Evolutionary conservation across 139 green algal species (phyloP).

Genomic region (Gonium pectorale): DNA sequence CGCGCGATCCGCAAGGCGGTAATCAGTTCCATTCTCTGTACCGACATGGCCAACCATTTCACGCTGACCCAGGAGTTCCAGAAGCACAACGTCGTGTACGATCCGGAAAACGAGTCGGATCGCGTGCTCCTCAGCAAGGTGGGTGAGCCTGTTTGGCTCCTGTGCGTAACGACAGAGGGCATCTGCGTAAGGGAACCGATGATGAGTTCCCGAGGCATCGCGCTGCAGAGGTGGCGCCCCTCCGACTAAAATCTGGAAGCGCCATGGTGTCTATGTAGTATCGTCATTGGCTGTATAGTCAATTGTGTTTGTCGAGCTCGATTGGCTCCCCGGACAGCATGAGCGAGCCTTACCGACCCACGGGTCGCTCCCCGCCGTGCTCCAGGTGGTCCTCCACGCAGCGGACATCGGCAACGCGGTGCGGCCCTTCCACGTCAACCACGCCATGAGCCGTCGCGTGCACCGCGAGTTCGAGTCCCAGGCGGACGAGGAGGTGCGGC

Average conservation of each 20-base stretch:
- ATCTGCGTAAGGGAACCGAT: too few species aligned
- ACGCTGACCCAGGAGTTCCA: slow-evolving; percentile 61
- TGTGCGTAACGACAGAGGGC: too few species aligned
- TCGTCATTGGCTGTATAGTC: too few species aligned
- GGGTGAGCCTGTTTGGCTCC: neutral
- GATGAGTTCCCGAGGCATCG: too few species aligned
- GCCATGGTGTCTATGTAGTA: too few species aligned
- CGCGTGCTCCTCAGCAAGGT: slow-evolving; percentile 65
- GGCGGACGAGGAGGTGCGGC: slow-evolving; percentile 53
- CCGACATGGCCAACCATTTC: slow-evolving; percentile 82
- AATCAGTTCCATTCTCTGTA: slow-evolving; percentile 68
- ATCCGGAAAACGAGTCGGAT: slow-evolving; percentile 61
- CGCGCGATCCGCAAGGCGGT: slow-evolving; percentile 62
- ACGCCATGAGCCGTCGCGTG: slow-evolving; percentile 55
- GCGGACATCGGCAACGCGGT: slow-evolving; percentile 73
- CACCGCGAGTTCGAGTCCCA: slow-evolving; percentile 69
- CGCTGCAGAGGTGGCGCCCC: too few species aligned
- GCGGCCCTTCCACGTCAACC: slow-evolving; percentile 64
- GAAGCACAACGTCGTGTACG: slow-evolving; percentile 49
- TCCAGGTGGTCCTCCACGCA: slow-evolving; percentile 64
- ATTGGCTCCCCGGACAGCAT: too few species aligned
- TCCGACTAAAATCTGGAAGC: too few species aligned
- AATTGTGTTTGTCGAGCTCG: too few species aligned
- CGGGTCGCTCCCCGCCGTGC: neutral
- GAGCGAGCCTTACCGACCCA: too few species aligned